A percentile compares a stretch with the other conserved stretches of the same genome.
These are phyloP conservation scores for Dianthus caryophyllus DNA, from an alignment of 148 eudicot species.

Conservation along the genomic window DNA sequence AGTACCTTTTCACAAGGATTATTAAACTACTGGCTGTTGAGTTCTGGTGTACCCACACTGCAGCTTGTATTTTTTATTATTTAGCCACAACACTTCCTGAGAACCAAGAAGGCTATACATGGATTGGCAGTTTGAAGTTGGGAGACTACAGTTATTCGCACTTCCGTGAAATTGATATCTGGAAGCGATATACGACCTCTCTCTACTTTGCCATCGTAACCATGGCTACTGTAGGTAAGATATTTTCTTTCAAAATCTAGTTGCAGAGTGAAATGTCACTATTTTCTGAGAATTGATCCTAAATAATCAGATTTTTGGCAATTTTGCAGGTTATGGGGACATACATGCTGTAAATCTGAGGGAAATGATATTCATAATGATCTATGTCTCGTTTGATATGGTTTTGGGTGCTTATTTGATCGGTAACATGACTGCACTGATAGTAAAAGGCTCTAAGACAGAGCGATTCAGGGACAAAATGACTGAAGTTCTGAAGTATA, in stretches of 20 bases:
- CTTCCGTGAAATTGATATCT: slow-evolving; percentile 77
- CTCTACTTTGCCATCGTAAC: slow-evolving; percentile 89
- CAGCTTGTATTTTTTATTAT: slow-evolving; percentile 91
- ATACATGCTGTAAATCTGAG: slow-evolving; percentile 72
- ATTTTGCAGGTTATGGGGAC: slow-evolving; percentile 63
- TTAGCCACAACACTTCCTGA: slow-evolving; percentile 80
- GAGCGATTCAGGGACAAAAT: slow-evolving; percentile 65
- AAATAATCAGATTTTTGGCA: not conserved
- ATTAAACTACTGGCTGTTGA: slow-evolving; percentile 78
- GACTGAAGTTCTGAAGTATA: slow-evolving; percentile 61
- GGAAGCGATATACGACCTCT: slow-evolving; percentile 72
- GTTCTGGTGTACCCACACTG: slow-evolving; percentile 92
- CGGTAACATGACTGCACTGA: slow-evolving; percentile 71
- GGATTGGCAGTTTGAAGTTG: slow-evolving; percentile 88
- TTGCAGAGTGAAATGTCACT: no score
- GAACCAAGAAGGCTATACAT: slow-evolving; percentile 78
- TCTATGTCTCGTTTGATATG: slow-evolving; percentile 76
- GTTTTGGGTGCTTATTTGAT: slow-evolving; percentile 67
- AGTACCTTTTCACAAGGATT: slow-evolving; percentile 68
- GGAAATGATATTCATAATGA: slow-evolving; percentile 80
- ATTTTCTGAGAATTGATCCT: not conserved
- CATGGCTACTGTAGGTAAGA: slow-evolving; percentile 95
- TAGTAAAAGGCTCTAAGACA: slow-evolving; percentile 71
- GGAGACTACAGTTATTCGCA: slow-evolving; percentile 76
- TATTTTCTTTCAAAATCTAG: not conserved